These are phyloP conservation scores for Coemansia sp. DNA, from an alignment of 192 early-diverging fungal species.

Conservation along the genomic window DNA sequence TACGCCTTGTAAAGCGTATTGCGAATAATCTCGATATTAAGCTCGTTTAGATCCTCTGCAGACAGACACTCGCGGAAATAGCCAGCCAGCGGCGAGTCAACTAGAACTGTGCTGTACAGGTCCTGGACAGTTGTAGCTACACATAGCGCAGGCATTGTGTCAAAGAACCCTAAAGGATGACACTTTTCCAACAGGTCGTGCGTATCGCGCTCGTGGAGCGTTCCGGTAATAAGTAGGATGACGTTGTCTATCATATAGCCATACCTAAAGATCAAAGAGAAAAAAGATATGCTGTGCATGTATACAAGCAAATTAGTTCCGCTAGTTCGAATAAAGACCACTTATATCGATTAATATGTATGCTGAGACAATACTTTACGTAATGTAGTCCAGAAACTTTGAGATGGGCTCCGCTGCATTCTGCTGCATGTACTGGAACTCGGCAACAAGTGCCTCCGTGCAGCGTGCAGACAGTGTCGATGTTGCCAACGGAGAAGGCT, in stretches of 20 bases:
- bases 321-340: no score
- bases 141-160: slow-evolving; percentile 96
- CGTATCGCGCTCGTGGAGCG: slow-evolving; percentile 96
- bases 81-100: slow-evolving; percentile 96
- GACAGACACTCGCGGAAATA: slow-evolving; percentile 97
- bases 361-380: slow-evolving; percentile 54
- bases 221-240: slow-evolving; percentile 96
- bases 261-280: slow-evolving; percentile 16
- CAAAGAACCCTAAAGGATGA: slow-evolving; percentile 97
- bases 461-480: slow-evolving; percentile 88
- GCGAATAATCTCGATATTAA: slow-evolving; percentile 99
- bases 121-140: slow-evolving; percentile 96
- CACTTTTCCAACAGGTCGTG: slow-evolving; percentile 95
- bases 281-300: background rate
- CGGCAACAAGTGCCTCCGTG: slow-evolving; percentile 83
- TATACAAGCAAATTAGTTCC: no score
- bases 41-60: slow-evolving; percentile 96
- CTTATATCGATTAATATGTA: no score
- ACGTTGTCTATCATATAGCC: slow-evolving; percentile 99
- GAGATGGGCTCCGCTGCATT: slow-evolving; percentile 82
- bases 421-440: slow-evolving; percentile 89
- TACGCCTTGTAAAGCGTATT: slow-evolving; percentile 99
- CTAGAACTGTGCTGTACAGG: slow-evolving; percentile 92
- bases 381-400: slow-evolving; percentile 95
- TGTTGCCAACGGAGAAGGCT: slow-evolving; percentile 92